Percentiles rank a stretch among this genome's conserved stretches.
These are phyloP conservation scores for Geranium rotundifolium DNA, from an alignment of 345 rosid species.

Conservation along the genomic window DNA sequence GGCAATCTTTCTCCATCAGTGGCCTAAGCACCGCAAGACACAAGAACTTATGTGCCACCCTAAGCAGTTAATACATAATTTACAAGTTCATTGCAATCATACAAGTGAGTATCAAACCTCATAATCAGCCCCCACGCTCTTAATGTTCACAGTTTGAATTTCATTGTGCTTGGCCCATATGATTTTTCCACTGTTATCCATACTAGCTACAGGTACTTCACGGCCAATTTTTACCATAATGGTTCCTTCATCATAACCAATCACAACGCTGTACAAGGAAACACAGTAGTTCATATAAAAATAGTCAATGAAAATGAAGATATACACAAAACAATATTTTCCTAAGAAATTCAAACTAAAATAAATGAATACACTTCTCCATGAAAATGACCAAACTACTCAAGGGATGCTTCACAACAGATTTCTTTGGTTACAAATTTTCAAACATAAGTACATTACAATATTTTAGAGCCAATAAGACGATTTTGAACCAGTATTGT, in stretches of 20 bases:
- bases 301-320: neutral
- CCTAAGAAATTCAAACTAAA: too few species aligned
- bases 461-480: neutral
- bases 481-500: neutral
- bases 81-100: neutral
- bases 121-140: slow-evolving; percentile 89
- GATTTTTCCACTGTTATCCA: slow-evolving; percentile 98
- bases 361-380: neutral
- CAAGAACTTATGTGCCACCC: slow-evolving; percentile 9
- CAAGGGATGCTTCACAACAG: neutral
- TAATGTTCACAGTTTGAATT: slow-evolving; percentile 95
- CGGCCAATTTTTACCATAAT: slow-evolving; percentile 98
- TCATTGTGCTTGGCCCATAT: slow-evolving; percentile 99
- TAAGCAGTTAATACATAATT: slow-evolving; percentile 1
- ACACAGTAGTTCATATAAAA: neutral
- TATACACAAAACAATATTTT: neutral
- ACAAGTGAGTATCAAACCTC: slow-evolving; percentile 42
- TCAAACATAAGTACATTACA: neutral
- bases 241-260: slow-evolving; percentile 99
- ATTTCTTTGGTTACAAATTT: neutral
- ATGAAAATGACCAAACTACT: neutral
- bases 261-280: slow-evolving; percentile 57
- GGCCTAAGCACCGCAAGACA: slow-evolving; percentile 36
- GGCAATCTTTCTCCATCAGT: slow-evolving; percentile 99
- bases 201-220: slow-evolving; percentile 97